Base-by-base conservation (phyloP, 164 flowering plant species). In the Liquidambar formosana region DNA sequence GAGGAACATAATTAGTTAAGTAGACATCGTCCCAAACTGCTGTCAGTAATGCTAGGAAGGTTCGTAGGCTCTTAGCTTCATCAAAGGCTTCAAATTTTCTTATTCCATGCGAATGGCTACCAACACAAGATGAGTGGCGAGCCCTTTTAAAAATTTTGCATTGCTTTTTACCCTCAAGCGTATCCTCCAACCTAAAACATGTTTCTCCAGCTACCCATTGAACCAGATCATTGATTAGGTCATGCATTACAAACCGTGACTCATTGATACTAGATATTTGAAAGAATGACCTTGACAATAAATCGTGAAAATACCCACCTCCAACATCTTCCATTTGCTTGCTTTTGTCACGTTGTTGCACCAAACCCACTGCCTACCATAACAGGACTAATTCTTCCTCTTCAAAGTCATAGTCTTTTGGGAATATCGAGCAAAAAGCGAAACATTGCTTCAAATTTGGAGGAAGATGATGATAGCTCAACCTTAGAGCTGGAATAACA, bases 191-290 rank as follows among this genome's bases (percentile, higher is more conserved):
- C 21, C 26, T 38, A 25, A 46, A 46, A 49, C 72, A 73, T 25
- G 45, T 25, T 10, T 61, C 63, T 23, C 77, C 65, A 8, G 83
- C 51, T 1, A 75, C 73, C 64, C 13, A 67, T 43, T 53, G 26
- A 26, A 85, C 83, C 8, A 84, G 43, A 57, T 81, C 85, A 71
- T 67, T 16, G 9, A 78, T 41, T 1, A 84, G 81, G 13, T 78
- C 83, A 64, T 76, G 87, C 85, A 81, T 80, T 0, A 53, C 19
- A 47, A 54, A 77, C 0, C 33, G 0, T 23, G 69, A 71, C 19
- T 52, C n/a, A 3, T 13, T 8, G 45, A 13, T 16, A 5, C 16
- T 38, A 0, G 54, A n/a, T 26, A 25, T 11, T 53, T 76, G 76
- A 53, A 85, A 76, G 11, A 85, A 69, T 2, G 80, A 85, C 28